Conservation (phyloP, 805 yeast species). For the Zygoascus ofunaensis region DNA sequence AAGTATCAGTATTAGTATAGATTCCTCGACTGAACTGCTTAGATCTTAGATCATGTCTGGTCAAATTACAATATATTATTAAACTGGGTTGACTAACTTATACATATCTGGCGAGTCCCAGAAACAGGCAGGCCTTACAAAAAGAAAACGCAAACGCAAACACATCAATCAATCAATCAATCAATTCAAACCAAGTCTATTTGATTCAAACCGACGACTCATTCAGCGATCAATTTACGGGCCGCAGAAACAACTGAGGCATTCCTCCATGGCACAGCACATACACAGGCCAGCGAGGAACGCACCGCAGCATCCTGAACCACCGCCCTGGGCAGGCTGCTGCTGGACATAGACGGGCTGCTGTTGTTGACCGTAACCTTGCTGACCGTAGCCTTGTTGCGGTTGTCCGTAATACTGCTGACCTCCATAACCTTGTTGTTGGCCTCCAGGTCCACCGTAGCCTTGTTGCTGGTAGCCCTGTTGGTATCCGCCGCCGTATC, state of each 20-base stretch:
- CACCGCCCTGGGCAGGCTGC: conserved; percentile 20
- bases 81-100: no score
- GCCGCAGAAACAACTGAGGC: conserved; percentile 13
- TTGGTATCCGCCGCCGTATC: conserved; percentile 9
- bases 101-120: no score
- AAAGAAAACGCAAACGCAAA: no score
- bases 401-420: not conserved
- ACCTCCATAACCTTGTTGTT: conserved; percentile 7
- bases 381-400: conserved; percentile 7
- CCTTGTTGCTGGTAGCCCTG: conserved; percentile 18
- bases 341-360: conserved; percentile 31
- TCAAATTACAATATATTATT: no score
- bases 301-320: conserved; percentile 22
- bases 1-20: no score
- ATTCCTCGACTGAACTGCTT: no score
- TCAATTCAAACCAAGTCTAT: no score
- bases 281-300: conserved; percentile 18
- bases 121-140: no score
- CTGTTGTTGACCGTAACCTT: conserved; percentile 21
- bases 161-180: no score
- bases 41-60: no score
- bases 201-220: no score
- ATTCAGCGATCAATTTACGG: no score
- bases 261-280: conserved; percentile 20
- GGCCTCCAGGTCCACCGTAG: conserved; percentile 5